Conservation (phyloP, 2,329 filamentous ascomycete species). For the Exophiala sp. region DNA sequence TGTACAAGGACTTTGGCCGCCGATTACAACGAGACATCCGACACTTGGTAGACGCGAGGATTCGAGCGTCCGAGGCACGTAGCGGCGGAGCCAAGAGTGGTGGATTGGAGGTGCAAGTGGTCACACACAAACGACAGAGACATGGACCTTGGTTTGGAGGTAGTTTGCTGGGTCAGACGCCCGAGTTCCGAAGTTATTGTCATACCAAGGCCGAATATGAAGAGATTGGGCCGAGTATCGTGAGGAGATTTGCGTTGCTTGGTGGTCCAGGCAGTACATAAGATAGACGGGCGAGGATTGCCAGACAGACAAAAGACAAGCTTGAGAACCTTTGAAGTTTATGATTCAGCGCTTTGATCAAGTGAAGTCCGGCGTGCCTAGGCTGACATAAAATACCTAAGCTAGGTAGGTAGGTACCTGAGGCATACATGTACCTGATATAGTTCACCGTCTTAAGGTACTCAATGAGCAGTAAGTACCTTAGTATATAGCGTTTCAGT, state of each 20-base stretch:
- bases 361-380: too few species aligned
- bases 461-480: too few species aligned
- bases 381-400: too few species aligned
- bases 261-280: constrained; percentile 70
- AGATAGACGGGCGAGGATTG: neutral
- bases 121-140: constrained; percentile 93
- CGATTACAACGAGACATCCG: constrained; percentile 95
- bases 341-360: too few species aligned
- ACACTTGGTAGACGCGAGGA: constrained; percentile 87
- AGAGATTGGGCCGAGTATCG: constrained; percentile 92
- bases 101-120: constrained; percentile 92
- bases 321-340: too few species aligned
- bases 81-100: constrained; percentile 91
- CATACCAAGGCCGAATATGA: constrained; percentile 89
- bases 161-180: constrained; percentile 90
- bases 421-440: too few species aligned
- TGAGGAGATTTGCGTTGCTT: constrained; percentile 85
- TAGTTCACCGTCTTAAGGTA: too few species aligned
- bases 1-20: constrained; percentile 98
- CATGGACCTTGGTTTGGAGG: constrained; percentile 99
- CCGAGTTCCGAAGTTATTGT: constrained; percentile 97
- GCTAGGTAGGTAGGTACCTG: too few species aligned
- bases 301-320: neutral
- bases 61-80: constrained; percentile 82
- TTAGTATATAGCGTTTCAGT: too few species aligned